Evolutionary conservation across 345 rosid species (phyloP).

Genomic region (Camelina neglecta): DNA sequence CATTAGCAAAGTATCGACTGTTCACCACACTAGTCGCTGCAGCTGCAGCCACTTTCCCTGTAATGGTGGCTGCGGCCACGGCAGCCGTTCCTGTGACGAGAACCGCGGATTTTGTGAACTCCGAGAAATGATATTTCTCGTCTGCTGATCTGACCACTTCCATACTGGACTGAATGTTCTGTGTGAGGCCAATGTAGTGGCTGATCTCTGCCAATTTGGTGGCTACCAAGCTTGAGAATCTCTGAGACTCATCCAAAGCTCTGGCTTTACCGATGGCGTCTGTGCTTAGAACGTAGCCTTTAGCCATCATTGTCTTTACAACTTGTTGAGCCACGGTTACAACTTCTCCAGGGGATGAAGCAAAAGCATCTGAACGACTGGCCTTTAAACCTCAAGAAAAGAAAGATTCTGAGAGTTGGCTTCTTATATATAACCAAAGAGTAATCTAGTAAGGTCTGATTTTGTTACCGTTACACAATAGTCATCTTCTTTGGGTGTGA

Average conservation of each 20-base stretch:
- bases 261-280: conserved; percentile 75
- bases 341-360: conserved; percentile 71
- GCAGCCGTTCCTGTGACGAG: conserved; percentile 75
- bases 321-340: conserved; percentile 79
- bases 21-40: conserved; percentile 68
- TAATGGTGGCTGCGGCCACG: conserved; percentile 61
- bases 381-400: conserved; percentile 39
- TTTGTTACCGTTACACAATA: conserved; percentile 44
- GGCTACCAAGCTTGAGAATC: conserved; percentile 63
- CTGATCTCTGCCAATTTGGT: conserved; percentile 74
- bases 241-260: conserved; percentile 69
- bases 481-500: conserved; percentile 45
- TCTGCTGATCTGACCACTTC: conserved; percentile 67
- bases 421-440: background rate
- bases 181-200: conserved; percentile 68
- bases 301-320: conserved; percentile 74
- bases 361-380: conserved; percentile 49
- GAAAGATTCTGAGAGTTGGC: background rate
- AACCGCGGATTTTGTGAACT: conserved; percentile 68
- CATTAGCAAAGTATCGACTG: conserved; percentile 80
- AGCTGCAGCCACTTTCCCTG: conserved; percentile 68
- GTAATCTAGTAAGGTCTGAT: background rate
- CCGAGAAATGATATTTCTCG: conserved; percentile 67
- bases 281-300: conserved; percentile 76
- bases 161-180: conserved; percentile 63